These are phyloP conservation scores for Boletellus emodensis DNA, from an alignment of 768 basidiomycete species.

Conservation along the genomic window DNA sequence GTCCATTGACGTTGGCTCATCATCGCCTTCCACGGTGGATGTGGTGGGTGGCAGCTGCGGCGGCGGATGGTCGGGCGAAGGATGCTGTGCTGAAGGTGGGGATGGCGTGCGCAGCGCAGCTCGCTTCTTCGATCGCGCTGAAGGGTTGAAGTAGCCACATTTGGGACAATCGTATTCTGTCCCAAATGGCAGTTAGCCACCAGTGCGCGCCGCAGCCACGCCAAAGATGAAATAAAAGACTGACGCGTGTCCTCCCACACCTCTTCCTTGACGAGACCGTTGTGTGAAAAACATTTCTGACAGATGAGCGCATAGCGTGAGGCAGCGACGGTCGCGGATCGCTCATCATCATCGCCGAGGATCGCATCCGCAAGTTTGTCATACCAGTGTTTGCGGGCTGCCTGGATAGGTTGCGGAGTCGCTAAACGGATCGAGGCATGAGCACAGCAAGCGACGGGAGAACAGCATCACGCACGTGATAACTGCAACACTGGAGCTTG, in stretches of 20 bases:
- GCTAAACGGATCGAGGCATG: constrained; percentile 24
- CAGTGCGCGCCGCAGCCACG: background rate
- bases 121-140: constrained; percentile 33
- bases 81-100: constrained; percentile 17
- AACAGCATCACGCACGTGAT: constrained; percentile 32
- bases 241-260: constrained; percentile 79
- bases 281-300: constrained; percentile 81
- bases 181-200: constrained; percentile 1
- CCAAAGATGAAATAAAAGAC: constrained; percentile 29
- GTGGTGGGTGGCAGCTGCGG: constrained; percentile 1
- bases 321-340: constrained; percentile 36
- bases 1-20: constrained; percentile 7
- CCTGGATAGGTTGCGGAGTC: constrained; percentile 36
- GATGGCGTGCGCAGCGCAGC: constrained; percentile 25
- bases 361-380: constrained; percentile 86
- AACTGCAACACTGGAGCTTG: constrained; percentile 33
- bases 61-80: constrained; percentile 8
- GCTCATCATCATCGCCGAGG: constrained; percentile 69
- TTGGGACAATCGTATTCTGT: constrained; percentile 84
- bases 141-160: constrained; percentile 78
- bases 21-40: constrained; percentile 6
- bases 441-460: constrained; percentile 4
- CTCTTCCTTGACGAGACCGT: constrained; percentile 80
- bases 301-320: constrained; percentile 82
- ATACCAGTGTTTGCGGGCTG: constrained; percentile 75